These are phyloP conservation scores for Diacronema lutheri DNA, from an alignment of 78 protist genomes.

Conservation along the genomic window DNA sequence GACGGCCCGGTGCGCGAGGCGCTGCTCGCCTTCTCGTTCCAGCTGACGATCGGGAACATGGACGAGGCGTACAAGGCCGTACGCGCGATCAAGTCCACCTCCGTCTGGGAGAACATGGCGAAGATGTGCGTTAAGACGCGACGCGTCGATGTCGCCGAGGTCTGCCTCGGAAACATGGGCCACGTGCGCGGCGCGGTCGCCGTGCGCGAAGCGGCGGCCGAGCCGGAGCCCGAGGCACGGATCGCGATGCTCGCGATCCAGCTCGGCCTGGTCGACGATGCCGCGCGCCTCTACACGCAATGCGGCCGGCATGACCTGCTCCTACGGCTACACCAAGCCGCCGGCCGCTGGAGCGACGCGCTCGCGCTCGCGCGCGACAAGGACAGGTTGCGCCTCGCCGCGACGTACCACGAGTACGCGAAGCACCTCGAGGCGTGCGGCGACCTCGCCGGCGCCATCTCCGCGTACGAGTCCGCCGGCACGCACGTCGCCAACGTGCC, in stretches of 20 bases:
- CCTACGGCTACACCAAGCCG: conserved; percentile 49
- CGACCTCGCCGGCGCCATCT: conserved; percentile 27
- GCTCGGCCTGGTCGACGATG: conserved; percentile 29
- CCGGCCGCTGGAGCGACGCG: conserved; percentile 58
- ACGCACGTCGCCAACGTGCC: conserved; percentile 59
- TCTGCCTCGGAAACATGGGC: conserved; percentile 70
- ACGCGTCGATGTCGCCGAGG: conserved; percentile 75
- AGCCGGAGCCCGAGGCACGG: not conserved
- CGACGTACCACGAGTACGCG: conserved; percentile 41
- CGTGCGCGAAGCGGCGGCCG: not conserved
- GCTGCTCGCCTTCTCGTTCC: conserved; percentile 59
- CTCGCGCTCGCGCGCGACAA: conserved; percentile 39
- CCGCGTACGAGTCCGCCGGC: conserved; percentile 32
- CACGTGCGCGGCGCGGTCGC: conserved; percentile 51
- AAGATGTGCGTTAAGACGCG: conserved; percentile 59
- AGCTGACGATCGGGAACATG: conserved; percentile 72
- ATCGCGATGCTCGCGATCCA: conserved; percentile 73
- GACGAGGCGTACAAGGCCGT: conserved; percentile 76
- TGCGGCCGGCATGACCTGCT: conserved; percentile 67
- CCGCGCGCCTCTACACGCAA: conserved; percentile 35
- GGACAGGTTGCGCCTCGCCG: conserved; percentile 63
- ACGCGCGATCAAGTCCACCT: conserved; percentile 30
- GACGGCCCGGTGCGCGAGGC: conserved; percentile 47
- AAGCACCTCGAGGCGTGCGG: conserved; percentile 50
- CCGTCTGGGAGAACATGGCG: conserved; percentile 82